Conservation (phyloP, 352 stramenopile genomes). For the Globisporangium takayamanum region DNA sequence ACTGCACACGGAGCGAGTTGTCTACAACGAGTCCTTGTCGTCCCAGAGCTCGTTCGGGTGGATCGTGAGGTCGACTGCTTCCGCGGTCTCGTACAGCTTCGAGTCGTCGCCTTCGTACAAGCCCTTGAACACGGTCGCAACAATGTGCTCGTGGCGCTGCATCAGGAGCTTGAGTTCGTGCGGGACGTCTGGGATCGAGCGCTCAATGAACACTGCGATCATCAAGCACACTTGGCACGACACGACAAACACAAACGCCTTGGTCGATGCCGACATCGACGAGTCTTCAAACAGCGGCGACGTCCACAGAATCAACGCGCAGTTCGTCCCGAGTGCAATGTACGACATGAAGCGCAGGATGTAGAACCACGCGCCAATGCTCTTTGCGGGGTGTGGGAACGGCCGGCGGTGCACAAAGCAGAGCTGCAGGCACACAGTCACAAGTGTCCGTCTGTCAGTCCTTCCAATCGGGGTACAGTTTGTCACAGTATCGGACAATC, state of each 20-base stretch:
- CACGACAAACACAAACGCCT: slow-evolving; percentile 65
- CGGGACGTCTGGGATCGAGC: slow-evolving; percentile 49
- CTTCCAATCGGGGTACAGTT: background rate
- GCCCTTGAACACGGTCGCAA: slow-evolving; percentile 73
- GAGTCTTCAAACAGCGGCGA: slow-evolving; percentile 54
- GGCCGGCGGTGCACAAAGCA: slow-evolving; percentile 72
- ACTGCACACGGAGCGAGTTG: background rate
- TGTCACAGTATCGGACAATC: background rate
- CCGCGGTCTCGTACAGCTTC: slow-evolving; percentile 63
- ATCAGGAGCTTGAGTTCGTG: slow-evolving; percentile 47
- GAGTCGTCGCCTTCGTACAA: slow-evolving; percentile 59
- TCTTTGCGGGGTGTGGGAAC: slow-evolving; percentile 71
- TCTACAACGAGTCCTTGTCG: slow-evolving; percentile 20
- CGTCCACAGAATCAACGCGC: slow-evolving; percentile 76
- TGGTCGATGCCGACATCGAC: slow-evolving; percentile 26
- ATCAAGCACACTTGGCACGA: slow-evolving; percentile 66
- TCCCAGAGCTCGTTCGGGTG: slow-evolving; percentile 70
- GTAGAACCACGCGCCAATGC: slow-evolving; percentile 92
- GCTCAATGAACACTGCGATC: slow-evolving; percentile 55
- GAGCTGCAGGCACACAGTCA: slow-evolving; percentile 16
- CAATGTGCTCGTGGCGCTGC: slow-evolving; percentile 64
- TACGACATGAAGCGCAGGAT: slow-evolving; percentile 81
- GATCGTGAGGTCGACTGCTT: slow-evolving; percentile 67
- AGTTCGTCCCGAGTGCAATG: slow-evolving; percentile 71
- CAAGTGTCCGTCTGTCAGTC: background rate